Evolutionary conservation across 306 rosid genomes (phyloP).

Genomic region (Cucumis cinereus): DNA sequence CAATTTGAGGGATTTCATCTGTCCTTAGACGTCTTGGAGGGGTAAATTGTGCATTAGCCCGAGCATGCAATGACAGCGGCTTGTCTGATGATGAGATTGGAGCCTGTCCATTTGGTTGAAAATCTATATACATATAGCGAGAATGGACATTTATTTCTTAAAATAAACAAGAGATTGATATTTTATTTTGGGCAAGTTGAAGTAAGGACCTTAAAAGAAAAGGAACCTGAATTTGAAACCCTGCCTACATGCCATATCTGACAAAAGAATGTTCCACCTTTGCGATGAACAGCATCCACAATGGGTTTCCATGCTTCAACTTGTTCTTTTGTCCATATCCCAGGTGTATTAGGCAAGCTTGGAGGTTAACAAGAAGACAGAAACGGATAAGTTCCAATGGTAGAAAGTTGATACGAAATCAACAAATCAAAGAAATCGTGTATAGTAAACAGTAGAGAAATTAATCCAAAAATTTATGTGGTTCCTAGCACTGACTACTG

Average conservation of each 20-base stretch:
- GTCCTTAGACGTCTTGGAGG: conserved; percentile 47
- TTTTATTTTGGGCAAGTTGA: neutral
- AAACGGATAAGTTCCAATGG: neutral
- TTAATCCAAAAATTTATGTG: too few species aligned
- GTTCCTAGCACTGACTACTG: too few species aligned
- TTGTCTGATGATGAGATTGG: conserved; percentile 56
- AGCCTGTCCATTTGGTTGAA: conserved; percentile 34
- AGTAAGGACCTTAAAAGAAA: neutral
- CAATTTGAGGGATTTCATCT: conserved; percentile 47
- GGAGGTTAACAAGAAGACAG: neutral
- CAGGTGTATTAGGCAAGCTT: conserved; percentile 25
- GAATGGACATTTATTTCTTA: neutral
- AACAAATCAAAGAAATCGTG: neutral
- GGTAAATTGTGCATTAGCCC: conserved; percentile 17
- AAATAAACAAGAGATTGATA: neutral
- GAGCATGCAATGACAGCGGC: conserved; percentile 17
- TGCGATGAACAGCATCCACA: conserved; percentile 34
- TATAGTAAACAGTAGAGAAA: too few species aligned
- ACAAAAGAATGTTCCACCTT: conserved; percentile 35
- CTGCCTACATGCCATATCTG: conserved; percentile 36
- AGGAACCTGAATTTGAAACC: conserved; percentile 22
- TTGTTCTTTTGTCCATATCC: conserved; percentile 40
- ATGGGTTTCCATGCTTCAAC: conserved; percentile 42
- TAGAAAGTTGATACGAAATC: neutral
- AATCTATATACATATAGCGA: conserved; percentile 12